Evolutionary conservation across 2,329 filamentous ascomycete genomes (phyloP).

Genomic region (Trichoderma atrobrunneum): DNA sequence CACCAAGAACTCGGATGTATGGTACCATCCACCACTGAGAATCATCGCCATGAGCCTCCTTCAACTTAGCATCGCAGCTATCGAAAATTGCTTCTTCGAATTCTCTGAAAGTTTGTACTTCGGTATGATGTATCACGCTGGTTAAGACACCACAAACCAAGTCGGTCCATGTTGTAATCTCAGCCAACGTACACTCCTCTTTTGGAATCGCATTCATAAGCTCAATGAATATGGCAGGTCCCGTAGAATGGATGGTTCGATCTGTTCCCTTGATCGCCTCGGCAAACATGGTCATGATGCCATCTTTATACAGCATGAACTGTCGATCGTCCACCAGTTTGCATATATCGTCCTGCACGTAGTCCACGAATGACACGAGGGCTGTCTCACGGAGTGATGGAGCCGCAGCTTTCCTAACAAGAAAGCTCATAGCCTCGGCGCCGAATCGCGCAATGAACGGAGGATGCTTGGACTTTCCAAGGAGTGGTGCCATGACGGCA

Average conservation of each 20-base stretch:
- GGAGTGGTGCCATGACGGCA: constrained; percentile 75
- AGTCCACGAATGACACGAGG: constrained; percentile 66
- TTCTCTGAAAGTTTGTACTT: constrained; percentile 67
- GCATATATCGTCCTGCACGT: constrained; percentile 68
- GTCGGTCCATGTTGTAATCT: constrained; percentile 55
- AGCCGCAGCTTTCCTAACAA: constrained; percentile 83
- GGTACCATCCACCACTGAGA: constrained; percentile 43
- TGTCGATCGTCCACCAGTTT: constrained; percentile 53
- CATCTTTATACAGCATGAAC: constrained; percentile 73
- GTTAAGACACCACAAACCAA: constrained; percentile 74
- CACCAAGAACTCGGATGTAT: constrained; percentile 61
- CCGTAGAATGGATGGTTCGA: constrained; percentile 57
- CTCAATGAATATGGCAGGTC: constrained; percentile 50
- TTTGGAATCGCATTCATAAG: constrained; percentile 52
- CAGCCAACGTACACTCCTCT: constrained; percentile 47
- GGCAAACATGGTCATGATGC: constrained; percentile 86
- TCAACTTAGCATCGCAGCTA: constrained; percentile 39
- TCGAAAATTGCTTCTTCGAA: constrained; percentile 62
- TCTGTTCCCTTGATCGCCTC: constrained; percentile 71
- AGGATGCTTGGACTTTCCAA: constrained; percentile 80
- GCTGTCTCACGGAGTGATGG: constrained; percentile 72
- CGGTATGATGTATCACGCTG: constrained; percentile 79
- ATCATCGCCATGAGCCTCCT: constrained; percentile 28
- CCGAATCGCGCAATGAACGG: constrained; percentile 87
- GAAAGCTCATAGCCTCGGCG: constrained; percentile 90